Evolutionary conservation across 2,329 filamentous ascomycete genomes (phyloP).

Genomic region (Aspergillus fischeri): DNA sequence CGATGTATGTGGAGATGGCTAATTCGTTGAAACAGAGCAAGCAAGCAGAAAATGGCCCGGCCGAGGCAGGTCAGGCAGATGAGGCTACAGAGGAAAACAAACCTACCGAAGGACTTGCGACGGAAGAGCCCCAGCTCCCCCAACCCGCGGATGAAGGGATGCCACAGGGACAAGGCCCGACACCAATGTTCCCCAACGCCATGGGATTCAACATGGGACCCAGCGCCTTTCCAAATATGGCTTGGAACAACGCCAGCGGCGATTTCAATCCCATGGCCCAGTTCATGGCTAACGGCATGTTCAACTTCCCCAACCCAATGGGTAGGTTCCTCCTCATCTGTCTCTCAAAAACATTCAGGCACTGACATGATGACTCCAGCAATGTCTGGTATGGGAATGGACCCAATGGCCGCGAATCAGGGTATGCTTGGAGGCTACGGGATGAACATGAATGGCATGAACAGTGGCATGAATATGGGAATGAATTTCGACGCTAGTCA

Average conservation of each 20-base stretch:
- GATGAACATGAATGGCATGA: constrained; percentile 87
- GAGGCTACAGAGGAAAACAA: constrained; percentile 9
- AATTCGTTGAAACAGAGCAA: constrained; percentile 10
- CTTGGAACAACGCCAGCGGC: constrained; percentile 53
- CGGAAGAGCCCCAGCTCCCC: constrained; percentile 5
- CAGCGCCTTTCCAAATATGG: constrained; percentile 55
- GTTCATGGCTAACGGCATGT: constrained; percentile 47
- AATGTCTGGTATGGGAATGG: constrained; percentile 80
- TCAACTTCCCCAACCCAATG: constrained; percentile 78
- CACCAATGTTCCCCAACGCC: constrained; percentile 19
- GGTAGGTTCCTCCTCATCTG: constrained; percentile 56
- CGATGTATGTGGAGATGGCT: neutral
- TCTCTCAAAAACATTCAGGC: constrained; percentile 8
- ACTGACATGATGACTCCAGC: constrained; percentile 44
- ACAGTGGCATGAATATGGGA: constrained; percentile 70
- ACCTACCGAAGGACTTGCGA: constrained; percentile 12
- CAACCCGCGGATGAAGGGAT: constrained; percentile 15
- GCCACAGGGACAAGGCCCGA: constrained; percentile 6
- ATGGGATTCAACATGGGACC: constrained; percentile 44
- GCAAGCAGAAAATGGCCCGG: constrained; percentile 5
- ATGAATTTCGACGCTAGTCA: constrained; percentile 53
- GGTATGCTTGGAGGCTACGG: constrained; percentile 48
- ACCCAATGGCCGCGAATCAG: constrained; percentile 51
- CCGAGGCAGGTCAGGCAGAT: constrained; percentile 6
- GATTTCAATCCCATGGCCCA: constrained; percentile 74